These are phyloP conservation scores for Dactylellina parvicollis DNA, from an alignment of 2,329 filamentous ascomycete species.

Conservation along the genomic window DNA sequence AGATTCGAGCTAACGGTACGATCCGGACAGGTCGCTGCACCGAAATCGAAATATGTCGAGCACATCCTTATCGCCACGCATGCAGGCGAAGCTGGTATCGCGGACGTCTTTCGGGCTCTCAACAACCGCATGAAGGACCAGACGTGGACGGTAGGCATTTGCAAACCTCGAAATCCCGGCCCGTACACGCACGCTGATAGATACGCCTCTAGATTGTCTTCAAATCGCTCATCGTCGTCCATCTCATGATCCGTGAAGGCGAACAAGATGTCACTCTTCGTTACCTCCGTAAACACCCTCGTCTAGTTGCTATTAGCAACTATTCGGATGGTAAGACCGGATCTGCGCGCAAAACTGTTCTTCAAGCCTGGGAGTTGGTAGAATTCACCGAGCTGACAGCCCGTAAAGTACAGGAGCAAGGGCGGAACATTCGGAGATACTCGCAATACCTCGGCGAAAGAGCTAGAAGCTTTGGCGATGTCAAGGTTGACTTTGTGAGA, in stretches of 20 bases:
- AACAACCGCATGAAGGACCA: conserved; percentile 90
- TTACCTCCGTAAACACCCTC: conserved; percentile 83
- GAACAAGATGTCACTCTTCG: conserved; percentile 86
- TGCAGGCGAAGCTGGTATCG: conserved; percentile 91
- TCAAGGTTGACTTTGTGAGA: conserved; percentile 89
- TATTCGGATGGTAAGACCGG: conserved; percentile 83
- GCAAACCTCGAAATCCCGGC: neutral
- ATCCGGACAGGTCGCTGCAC: conserved; percentile 75
- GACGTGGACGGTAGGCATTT: conserved; percentile 84
- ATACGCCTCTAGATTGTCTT: conserved; percentile 69
- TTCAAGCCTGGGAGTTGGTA: conserved; percentile 33
- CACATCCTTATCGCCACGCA: conserved; percentile 96
- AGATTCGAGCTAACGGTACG: conserved; percentile 5
- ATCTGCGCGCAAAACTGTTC: conserved; percentile 34
- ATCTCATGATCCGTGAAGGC: conserved; percentile 97
- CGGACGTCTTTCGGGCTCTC: conserved; percentile 91
- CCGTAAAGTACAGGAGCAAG: conserved; percentile 83
- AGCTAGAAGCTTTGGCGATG: conserved; percentile 81
- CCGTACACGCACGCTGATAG: neutral
- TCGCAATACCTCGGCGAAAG: conserved; percentile 85
- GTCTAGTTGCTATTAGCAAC: conserved; percentile 84
- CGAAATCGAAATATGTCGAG: conserved; percentile 99
- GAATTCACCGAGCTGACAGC: conserved; percentile 50
- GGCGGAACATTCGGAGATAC: conserved; percentile 92
- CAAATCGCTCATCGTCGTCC: conserved; percentile 94